Evolutionary conservation across 441 rosid species (phyloP).

Genomic region (Eutrema salsugineum): DNA sequence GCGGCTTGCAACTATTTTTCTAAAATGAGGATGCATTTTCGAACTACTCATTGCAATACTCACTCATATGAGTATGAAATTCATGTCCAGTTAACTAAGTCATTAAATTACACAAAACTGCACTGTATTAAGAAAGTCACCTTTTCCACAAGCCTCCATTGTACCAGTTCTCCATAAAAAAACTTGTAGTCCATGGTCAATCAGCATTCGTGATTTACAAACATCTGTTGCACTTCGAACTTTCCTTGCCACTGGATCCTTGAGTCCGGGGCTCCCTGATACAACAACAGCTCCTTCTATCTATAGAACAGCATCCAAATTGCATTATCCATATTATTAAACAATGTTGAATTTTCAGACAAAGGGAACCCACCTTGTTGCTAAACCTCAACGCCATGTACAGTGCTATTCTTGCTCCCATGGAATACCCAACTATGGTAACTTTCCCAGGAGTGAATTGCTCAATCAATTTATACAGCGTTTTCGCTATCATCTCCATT

Average conservation of each 20-base stretch:
- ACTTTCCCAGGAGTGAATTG: slow-evolving; percentile 56
- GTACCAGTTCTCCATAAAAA: slow-evolving; percentile 75
- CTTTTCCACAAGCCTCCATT: slow-evolving; percentile 79
- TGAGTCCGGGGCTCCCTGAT: slow-evolving; percentile 86
- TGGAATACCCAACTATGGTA: slow-evolving; percentile 81
- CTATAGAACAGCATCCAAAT: slow-evolving; percentile 33
- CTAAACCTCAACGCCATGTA: slow-evolving; percentile 68
- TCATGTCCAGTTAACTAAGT: not conserved
- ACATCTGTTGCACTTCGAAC: slow-evolving; percentile 76
- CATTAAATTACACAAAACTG: not conserved
- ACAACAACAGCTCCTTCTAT: slow-evolving; percentile 70
- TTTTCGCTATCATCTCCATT: slow-evolving; percentile 49
- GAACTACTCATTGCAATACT: slow-evolving; percentile 46
- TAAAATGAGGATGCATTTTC: slow-evolving; percentile 76
- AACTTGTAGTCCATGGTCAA: slow-evolving; percentile 54
- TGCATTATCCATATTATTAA: slow-evolving; percentile 5
- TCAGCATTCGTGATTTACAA: slow-evolving; percentile 51
- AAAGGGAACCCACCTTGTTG: slow-evolving; percentile 46
- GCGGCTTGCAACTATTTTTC: slow-evolving; percentile 53
- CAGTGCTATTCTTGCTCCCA: slow-evolving; percentile 93
- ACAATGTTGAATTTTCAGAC: not conserved
- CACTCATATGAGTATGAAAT: slow-evolving; percentile 7
- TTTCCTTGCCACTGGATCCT: slow-evolving; percentile 52
- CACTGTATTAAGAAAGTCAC: slow-evolving; percentile 34
- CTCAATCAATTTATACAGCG: slow-evolving; percentile 46